Evolutionary conservation across 1,284 basidiomycete genomes (phyloP), one percentile per base, ranked within the genome.

Genomic region (Boletus semigastroideus): DNA sequence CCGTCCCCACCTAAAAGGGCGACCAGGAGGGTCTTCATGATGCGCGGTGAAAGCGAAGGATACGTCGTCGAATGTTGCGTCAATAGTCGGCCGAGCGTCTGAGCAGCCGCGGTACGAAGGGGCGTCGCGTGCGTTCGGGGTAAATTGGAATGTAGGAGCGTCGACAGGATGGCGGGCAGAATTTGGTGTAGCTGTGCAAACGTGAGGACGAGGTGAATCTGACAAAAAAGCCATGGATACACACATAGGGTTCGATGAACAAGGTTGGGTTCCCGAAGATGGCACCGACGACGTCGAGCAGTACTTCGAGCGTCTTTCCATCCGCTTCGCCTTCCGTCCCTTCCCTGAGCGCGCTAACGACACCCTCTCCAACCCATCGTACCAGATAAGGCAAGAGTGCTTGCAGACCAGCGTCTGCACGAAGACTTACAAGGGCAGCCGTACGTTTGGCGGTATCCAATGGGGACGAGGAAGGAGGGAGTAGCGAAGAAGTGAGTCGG

Each of bases 161-260:
- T 88, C 4, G 95, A 96, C 25, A 99, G 83, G 38, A 98, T 82
- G 0, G 94, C 89, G 1, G 95, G 95, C 12, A 99, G 83, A 43
- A 98, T 81, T 86, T 98, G 96, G 65, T 98, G 96, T 5, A 99
- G 78, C 90, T 96, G 41, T 40, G 39, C 17, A n/a, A 49, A 37
- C n/a, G n/a, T 13, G n/a, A n/a, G 38, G 14, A 17, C 6, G 9
- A 33, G 22, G 11, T n/a, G 20, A 7, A 7, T 25, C n/a, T 4
- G 11, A 25, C 19, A 0, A 37, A 2, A 38, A 51, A 44, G 42
- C 42, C n/a, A 62, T 27, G 36, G 39, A 38, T 17, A 80, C 92
- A 71, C 65, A 96, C 92, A 66, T 97, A 98, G 42, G 95, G 96
- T 72, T 99, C 96, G 27, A 98, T 84, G 64, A 96, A 98, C n/a